These are phyloP conservation scores for Pseudogymnoascus sp. DNA, from an alignment of 2,329 filamentous ascomycete genomes.

Conservation along the genomic window DNA sequence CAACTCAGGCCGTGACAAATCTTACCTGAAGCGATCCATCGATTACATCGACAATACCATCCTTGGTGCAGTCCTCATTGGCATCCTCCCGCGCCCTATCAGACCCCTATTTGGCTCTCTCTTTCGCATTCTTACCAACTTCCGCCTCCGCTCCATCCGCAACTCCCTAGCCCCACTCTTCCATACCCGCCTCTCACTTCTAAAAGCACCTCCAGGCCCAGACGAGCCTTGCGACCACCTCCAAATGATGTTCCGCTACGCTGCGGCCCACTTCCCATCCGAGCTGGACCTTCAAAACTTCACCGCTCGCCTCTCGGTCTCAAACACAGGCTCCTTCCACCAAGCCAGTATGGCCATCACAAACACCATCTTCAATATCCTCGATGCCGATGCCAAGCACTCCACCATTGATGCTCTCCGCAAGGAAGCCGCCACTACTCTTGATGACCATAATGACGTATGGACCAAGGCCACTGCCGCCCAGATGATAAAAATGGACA, in stretches of 20 bases:
- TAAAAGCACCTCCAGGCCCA: constrained; percentile 20
- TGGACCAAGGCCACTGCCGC: constrained; percentile 35
- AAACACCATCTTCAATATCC: constrained; percentile 33
- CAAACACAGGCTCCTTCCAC: constrained; percentile 25
- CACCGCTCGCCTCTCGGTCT: constrained; percentile 17
- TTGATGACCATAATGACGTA: constrained; percentile 21
- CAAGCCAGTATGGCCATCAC: constrained; percentile 33
- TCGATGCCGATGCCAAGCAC: constrained; percentile 30
- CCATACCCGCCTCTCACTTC: constrained; percentile 17
- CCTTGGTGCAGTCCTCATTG: constrained; percentile 27
- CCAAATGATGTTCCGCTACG: constrained; percentile 35
- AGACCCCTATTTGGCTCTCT: constrained; percentile 27
- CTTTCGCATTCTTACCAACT: constrained; percentile 18
- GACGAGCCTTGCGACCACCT: constrained; percentile 31
- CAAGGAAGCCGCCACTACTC: constrained; percentile 29
- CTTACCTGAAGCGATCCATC: constrained; percentile 26
- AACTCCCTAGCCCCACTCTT: constrained; percentile 17
- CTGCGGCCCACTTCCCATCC: constrained; percentile 29
- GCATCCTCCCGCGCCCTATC: constrained; percentile 26
- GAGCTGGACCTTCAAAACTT: constrained; percentile 25
- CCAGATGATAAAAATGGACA: constrained; percentile 34
- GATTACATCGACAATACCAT: constrained; percentile 28
- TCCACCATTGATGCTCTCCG: constrained; percentile 31
- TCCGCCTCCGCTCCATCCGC: constrained; percentile 20
- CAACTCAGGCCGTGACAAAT: constrained; percentile 21